Conservation (phyloP, 2,329 filamentous ascomycete genomes). For the Ceratocystis cacaofunesta region DNA sequence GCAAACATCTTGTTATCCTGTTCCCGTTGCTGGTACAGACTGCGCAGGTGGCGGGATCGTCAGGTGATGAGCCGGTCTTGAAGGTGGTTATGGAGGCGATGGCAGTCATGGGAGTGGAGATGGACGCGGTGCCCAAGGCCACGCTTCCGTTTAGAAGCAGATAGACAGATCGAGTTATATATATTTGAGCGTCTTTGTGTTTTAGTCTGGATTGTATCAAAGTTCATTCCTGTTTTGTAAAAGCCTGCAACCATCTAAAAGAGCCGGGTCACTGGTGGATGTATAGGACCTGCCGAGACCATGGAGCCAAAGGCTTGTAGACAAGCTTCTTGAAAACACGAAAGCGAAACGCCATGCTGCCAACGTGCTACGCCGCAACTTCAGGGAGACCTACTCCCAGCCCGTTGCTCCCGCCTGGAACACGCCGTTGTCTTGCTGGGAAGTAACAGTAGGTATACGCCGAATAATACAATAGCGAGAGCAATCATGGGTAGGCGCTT, state of each 20-base stretch:
- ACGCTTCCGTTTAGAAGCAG: not conserved
- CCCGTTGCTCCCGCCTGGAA: too few relatives aligned
- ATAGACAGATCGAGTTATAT: not conserved
- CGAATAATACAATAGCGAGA: too few relatives aligned
- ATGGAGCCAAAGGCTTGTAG: not conserved
- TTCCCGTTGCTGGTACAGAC: constrained; percentile 64
- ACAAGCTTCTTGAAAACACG: too few relatives aligned
- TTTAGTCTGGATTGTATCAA: not conserved
- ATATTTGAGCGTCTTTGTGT: not conserved
- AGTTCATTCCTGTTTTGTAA: not conserved
- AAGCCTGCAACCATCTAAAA: not conserved
- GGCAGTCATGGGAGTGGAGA: constrained; percentile 45
- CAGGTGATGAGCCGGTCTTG: constrained; percentile 46
- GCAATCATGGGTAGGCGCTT: too few relatives aligned
- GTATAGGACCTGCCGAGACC: not conserved
- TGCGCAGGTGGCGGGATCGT: constrained; percentile 38
- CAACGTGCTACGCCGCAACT: too few relatives aligned
- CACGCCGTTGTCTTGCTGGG: too few relatives aligned
- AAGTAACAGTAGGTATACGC: too few relatives aligned
- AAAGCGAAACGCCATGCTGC: too few relatives aligned
- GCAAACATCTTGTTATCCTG: constrained; percentile 64
- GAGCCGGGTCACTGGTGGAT: not conserved
- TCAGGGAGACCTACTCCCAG: too few relatives aligned
- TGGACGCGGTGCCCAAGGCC: constrained; percentile 22
- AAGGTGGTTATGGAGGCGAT: constrained; percentile 44